Evolutionary conservation across 371 early-diverging fungal species (phyloP), one percentile per base, ranked within the genome.

Genomic region (Mucor mucedo): DNA sequence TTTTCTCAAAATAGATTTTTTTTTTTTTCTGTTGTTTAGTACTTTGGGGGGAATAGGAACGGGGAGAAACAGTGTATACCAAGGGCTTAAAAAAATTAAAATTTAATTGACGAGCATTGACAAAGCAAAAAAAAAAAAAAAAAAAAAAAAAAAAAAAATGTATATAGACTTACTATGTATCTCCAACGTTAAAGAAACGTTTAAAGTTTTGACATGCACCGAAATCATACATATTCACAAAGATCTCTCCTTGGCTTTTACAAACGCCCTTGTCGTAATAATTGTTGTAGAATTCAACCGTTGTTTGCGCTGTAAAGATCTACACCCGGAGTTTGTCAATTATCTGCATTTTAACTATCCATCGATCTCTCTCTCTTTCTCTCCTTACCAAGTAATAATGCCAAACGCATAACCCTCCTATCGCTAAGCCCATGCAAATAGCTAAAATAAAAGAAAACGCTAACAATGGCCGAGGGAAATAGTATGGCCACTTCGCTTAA

Each of bases 221-320:
- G 65, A 84, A 86, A 62, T 83, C 71, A 61, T 86, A 86, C 84
- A 84, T 84, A 58, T 84, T 86, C 38, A 83, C 75, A 66, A 83
- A 86, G 28, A 71, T 73, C 64, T 86, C 87, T 32, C 85, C 85
- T 58, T 80, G 68, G 49, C 66, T 71, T 67, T 84, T 84, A 63
- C 77, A 75, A 9, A 82, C 62, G 32, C 71, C 69, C 60, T 66
- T 79, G 44, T 84, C 85, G 30, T 84, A 84, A 9, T 76, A 53
- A 55, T 86, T 86, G 55, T 84, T 84, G 73, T 84, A 84, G 55
- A 83, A 85, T 44, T 86, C 87, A 27, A 86, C 71, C 3, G 87
- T 86, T 16, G 87, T 86, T 55, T 86, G 87, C 2, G 82, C 87
- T n/a, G 87, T 84, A 49, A 84, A 39, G n/a, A 77, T 73, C 79